These are phyloP conservation scores for Euphorbia corollata DNA, from an alignment of 441 rosid genomes.

Conservation along the genomic window DNA sequence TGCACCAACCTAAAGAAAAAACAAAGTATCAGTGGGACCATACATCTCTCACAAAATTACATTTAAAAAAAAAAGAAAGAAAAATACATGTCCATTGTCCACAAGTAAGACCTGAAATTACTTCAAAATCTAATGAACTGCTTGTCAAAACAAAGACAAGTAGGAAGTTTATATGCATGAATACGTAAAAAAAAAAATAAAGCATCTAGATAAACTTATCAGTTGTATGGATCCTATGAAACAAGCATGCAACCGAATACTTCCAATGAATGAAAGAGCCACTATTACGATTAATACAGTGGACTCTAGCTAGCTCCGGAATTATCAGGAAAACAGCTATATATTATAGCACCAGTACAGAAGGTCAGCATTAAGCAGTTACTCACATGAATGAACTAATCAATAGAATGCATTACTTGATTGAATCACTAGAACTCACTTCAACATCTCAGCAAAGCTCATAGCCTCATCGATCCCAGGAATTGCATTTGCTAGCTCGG, in stretches of 20 bases:
- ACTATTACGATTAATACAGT: neutral
- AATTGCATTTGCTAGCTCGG: conserved; percentile 90
- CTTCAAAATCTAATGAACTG: neutral
- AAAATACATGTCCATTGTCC: no score
- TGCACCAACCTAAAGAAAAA: conserved; percentile 68
- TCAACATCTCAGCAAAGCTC: conserved; percentile 98
- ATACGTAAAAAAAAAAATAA: neutral
- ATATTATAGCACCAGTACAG: neutral
- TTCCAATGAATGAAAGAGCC: neutral
- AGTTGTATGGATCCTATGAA: neutral
- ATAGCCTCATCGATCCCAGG: conserved; percentile 98
- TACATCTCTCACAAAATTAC: neutral
- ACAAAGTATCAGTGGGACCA: conserved; percentile 2
- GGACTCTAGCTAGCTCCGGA: neutral
- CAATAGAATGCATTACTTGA: conserved; percentile 6
- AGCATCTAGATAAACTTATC: neutral
- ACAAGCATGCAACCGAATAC: neutral
- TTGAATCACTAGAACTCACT: conserved; percentile 28
- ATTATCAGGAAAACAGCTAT: neutral
- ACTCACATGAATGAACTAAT: neutral
- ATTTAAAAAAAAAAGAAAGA: neutral
- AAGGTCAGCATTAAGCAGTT: neutral
- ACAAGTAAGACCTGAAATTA: neutral
- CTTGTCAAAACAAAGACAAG: neutral
- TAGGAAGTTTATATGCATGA: no score